Evolutionary conservation across 2,329 filamentous ascomycete species (phyloP).

Genomic region (Ramichloridium luteum): DNA sequence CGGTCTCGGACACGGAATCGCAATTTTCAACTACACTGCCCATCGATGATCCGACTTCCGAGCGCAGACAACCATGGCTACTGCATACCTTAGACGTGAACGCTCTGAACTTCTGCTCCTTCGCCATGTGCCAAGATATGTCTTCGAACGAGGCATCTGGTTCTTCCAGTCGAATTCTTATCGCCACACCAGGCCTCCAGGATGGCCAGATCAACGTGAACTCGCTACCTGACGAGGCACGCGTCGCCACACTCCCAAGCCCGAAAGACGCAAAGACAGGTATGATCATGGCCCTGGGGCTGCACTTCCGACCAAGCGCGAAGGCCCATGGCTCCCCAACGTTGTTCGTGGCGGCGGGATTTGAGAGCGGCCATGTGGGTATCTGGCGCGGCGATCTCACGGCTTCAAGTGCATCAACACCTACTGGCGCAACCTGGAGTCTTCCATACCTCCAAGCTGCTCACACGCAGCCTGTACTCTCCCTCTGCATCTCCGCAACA

Average conservation of each 20-base stretch:
- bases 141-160: conserved; percentile 1
- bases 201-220: conserved; percentile 63
- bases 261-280: conserved; percentile 44
- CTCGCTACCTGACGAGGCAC: conserved; percentile 59
- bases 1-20: conserved; percentile 44
- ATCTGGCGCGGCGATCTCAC: conserved; percentile 32
- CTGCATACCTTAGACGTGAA: conserved; percentile 75
- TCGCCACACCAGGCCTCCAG: conserved; percentile 58
- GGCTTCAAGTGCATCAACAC: conserved; percentile 20
- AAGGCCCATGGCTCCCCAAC: conserved; percentile 11
- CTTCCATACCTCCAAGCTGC: conserved; percentile 51
- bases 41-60: conserved; percentile 44
- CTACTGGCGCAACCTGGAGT: conserved; percentile 32
- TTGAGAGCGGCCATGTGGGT: conserved; percentile 70
- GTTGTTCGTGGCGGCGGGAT: conserved; percentile 60
- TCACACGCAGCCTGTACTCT: conserved; percentile 73
- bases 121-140: conserved; percentile 44
- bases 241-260: conserved; percentile 48
- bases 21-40: conserved; percentile 57
- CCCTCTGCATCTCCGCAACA: conserved; percentile 32
- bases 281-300: conserved; percentile 74
- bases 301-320: conserved; percentile 30
- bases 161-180: conserved; percentile 36
- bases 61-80: conserved; percentile 64
- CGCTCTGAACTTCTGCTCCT: conserved; percentile 89